Base-by-base conservation (phyloP, 345 rosid genomes). In the Dimocarpus longan region DNA sequence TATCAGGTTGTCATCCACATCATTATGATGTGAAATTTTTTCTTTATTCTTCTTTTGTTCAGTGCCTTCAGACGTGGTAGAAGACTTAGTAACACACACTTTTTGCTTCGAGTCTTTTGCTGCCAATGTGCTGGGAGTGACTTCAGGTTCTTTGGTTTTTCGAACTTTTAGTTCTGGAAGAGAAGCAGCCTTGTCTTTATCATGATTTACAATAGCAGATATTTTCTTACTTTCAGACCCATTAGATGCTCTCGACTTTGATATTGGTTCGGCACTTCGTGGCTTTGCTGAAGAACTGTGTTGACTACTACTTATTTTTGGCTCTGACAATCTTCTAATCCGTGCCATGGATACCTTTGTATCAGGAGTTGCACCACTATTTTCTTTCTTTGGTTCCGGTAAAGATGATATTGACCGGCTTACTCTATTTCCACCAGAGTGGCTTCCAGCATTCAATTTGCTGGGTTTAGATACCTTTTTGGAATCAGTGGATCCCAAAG, bases 241-340 rank as follows among this genome's bases (percentile, higher is more conserved):
- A 84, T 80, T 77, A 59, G 89, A 71, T 74, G 79, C 76, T 73
- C 87, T 93, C 73, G 79, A 71, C 78, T 82, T 91, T 80, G 87
- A 74, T 68, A 83, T 74, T 64, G 78, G 81, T 78, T 82, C 87
- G 44, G 82, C 73, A 54, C 83, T 86, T 56, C 71, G 89, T 75
- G 91, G 71, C 86, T 85, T 90, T 76, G 82, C 88, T 28, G 90
- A 82, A 84, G 93, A 79, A 70, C 76, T 80, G 78, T 52, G 79
- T 59, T 81, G 77, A 71, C 86, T 84, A 78, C 81, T 82, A 77
- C 79, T 82, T 62, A 82, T 72, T 84, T 89, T 92, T 18, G 97
- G 95, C 81, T 95, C 97, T 48, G 98, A 95, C 74, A 93, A 86
- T 77, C 98, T 85, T 86, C 98, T 91, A 80, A 88, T 90, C 70